Base-by-base conservation (phyloP, 306 rosid genomes). In the Pachyrhizus erosus region DNA sequence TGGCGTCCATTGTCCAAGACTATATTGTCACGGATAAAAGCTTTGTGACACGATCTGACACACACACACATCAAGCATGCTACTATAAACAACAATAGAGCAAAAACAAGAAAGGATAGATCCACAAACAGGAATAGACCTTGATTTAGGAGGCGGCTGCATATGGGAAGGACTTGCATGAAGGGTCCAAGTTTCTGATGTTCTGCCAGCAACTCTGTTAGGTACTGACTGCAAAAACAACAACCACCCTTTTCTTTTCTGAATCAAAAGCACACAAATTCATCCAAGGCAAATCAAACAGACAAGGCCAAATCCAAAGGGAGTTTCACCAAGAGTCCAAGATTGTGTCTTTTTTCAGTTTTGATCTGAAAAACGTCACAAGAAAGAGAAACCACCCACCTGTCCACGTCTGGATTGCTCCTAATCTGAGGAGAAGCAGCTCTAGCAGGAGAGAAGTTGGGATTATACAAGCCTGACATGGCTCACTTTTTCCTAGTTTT, bases 401-500 rank as follows among this genome's bases (percentile, higher is more conserved):
- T 92, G 84, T 94, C 98, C 29, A 90, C 93, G 62, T 94, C 97
- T 23, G 91, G 81, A 79, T 86, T 83, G 86, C 80, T 88, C 87
- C 98, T 91, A 91, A 94, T 94, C 89, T 92, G 98, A 21, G 98
- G 96, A 79, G 98, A 94, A 84, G 88, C 98, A 70, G 98, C 94
- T 90, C 98, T 90, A 33, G 91, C 97, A 21, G 96, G 98, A 31
- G 98, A 94, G 90, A 94, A 94, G 89, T 94, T 94, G 87, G 91
- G 85, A 88, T 90, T 92, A 61, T 91, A 94, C 91, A 94, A 84
- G 65, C 98, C 98, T 62, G 97, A 94, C 98, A 94, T 94, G 81
- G 80, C 84, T 15, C 48, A 91, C 98, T 98, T 93, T 42, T 81
- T 7, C 27, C 61, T 26, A 52, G 70, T 40, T 45, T 82, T 66